These are phyloP conservation scores for Lachancea thermotolerans DNA, from an alignment of 805 yeast genomes.

Conservation along the genomic window DNA sequence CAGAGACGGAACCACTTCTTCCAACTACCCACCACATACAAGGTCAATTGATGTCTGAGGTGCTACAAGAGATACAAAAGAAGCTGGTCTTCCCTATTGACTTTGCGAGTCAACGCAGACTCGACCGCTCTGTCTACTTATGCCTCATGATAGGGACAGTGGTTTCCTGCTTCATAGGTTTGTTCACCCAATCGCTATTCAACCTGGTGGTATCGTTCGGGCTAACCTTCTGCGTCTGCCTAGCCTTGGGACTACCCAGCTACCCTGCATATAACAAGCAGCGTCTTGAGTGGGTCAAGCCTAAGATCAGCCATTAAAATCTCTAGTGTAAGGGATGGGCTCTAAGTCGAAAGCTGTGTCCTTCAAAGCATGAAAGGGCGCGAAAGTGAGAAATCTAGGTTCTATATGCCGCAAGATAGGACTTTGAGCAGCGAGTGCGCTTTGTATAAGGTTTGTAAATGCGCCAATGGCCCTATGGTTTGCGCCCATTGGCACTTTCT, in stretches of 20 bases:
- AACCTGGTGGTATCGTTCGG: constrained; percentile 26
- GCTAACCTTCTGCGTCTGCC: constrained; percentile 33
- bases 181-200: constrained; percentile 38
- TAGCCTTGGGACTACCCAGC: constrained; percentile 44
- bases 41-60: constrained; percentile 26
- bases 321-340: too few species aligned
- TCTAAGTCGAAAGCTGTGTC: too few species aligned
- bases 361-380: too few species aligned
- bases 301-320: constrained; percentile 10
- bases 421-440: too few species aligned
- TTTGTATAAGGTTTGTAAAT: too few species aligned
- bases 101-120: constrained; percentile 25
- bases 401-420: too few species aligned
- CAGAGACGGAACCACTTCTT: background rate
- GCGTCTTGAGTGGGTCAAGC: constrained; percentile 43
- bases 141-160: constrained; percentile 22
- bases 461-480: too few species aligned
- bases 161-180: constrained; percentile 44
- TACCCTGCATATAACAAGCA: constrained; percentile 49
- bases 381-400: too few species aligned
- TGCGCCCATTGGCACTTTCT: too few species aligned
- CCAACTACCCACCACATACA: background rate
- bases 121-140: constrained; percentile 13
- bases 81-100: constrained; percentile 31
- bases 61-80: constrained; percentile 23